A percentile compares a stretch with the other conserved stretches of the same genome.
phyloP scores from a whole-genome alignment of 2,329 filamentous ascomycete species.

The Didymella lethalis region DNA sequence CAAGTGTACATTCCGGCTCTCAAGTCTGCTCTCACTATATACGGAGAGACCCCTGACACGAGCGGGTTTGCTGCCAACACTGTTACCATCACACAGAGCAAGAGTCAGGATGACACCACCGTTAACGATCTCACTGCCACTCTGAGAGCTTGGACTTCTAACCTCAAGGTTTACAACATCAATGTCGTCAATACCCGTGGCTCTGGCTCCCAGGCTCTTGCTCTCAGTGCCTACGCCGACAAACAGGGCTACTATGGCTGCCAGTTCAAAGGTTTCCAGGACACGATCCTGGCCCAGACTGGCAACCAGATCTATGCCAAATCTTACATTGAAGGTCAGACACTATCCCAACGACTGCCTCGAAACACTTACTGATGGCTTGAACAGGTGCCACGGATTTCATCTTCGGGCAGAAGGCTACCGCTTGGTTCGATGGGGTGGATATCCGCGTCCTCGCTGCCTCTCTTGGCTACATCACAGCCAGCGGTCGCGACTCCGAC shows the following conservation, averaged over 20 bases:
- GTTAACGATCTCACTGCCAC: conserved; percentile 64
- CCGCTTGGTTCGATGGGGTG: conserved; percentile 61
- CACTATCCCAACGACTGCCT: neutral
- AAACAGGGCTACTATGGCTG: conserved; percentile 66
- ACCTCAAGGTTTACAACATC: conserved; percentile 70
- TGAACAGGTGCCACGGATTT: conserved; percentile 61
- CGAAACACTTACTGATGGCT: neutral
- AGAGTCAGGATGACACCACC: conserved; percentile 57
- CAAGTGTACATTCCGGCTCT: conserved; percentile 64
- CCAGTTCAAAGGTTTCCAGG: conserved; percentile 64
- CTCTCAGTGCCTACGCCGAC: conserved; percentile 60
- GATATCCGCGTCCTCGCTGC: conserved; percentile 58
- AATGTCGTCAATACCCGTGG: conserved; percentile 60
- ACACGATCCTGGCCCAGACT: conserved; percentile 56
- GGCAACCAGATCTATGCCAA: conserved; percentile 65
- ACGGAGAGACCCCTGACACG: conserved; percentile 65
- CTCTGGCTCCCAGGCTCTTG: conserved; percentile 61
- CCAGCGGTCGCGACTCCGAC: conserved; percentile 44
- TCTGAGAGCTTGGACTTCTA: conserved; percentile 56
- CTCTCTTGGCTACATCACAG: conserved; percentile 52
- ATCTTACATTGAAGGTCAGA: conserved; percentile 61
- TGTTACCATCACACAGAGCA: conserved; percentile 62
- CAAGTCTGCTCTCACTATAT: conserved; percentile 61
- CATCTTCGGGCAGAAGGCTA: conserved; percentile 64
- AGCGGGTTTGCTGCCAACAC: conserved; percentile 62